Conservation (phyloP, 805 yeast genomes). For the Ogataea pilisensis region DNA sequence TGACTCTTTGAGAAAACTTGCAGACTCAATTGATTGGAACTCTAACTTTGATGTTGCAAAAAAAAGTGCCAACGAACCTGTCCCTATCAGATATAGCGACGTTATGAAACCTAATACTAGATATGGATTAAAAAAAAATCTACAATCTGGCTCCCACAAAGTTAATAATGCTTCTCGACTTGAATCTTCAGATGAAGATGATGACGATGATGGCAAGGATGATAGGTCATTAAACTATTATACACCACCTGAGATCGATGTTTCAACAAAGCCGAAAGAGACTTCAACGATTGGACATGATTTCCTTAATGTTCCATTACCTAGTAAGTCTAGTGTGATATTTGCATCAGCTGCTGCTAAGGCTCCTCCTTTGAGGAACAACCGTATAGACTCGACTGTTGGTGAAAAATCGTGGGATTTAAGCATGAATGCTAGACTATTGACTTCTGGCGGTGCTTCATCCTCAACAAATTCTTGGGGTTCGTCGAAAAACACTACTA, state of each 20-base stretch:
- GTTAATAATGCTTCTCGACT: too few relatives aligned
- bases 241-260: too few relatives aligned
- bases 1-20: conserved; percentile 2
- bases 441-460: conserved; percentile 10
- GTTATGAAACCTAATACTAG: conserved; percentile 11
- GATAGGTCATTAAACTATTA: neutral
- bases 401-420: conserved; percentile 15
- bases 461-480: conserved; percentile 3
- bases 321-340: neutral
- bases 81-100: conserved; percentile 21
- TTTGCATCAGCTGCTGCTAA: conserved; percentile 2
- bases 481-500: neutral
- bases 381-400: conserved; percentile 7
- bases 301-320: neutral
- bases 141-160: neutral
- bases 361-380: conserved; percentile 1
- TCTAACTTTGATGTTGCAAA: conserved; percentile 2
- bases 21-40: conserved; percentile 8
- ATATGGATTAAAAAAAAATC: neutral
- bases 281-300: neutral
- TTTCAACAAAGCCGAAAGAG: neutral
- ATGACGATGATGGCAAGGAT: neutral
- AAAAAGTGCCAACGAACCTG: conserved; percentile 17
- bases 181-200: neutral
- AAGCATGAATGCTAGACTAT: conserved; percentile 7